Conservation (phyloP, 148 eudicot genomes). For the Rhododendron kiyosumense region DNA sequence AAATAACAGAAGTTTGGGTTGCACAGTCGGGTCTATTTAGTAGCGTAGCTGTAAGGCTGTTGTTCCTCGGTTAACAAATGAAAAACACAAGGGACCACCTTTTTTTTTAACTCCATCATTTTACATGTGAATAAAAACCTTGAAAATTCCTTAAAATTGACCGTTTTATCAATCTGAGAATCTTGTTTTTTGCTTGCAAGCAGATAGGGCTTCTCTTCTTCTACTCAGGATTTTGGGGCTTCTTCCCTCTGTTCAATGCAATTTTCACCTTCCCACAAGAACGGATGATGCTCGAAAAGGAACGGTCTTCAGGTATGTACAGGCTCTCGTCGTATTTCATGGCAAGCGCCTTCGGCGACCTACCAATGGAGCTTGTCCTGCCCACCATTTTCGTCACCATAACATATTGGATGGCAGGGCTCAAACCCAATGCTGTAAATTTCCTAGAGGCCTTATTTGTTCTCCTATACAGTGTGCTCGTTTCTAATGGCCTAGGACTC, state of each 20-base stretch:
- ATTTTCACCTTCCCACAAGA: slow-evolving; percentile 82
- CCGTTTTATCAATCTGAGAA: too few relatives aligned
- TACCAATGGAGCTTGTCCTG: slow-evolving; percentile 73
- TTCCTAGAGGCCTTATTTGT: slow-evolving; percentile 40
- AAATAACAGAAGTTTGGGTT: too few relatives aligned
- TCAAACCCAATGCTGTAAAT: slow-evolving; percentile 29
- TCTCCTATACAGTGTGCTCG: slow-evolving; percentile 49
- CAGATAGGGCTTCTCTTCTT: slow-evolving; percentile 85
- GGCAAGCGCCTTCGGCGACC: slow-evolving; percentile 49
- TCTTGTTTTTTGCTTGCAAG: neutral
- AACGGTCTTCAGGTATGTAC: slow-evolving; percentile 80
- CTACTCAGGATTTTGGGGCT: slow-evolving; percentile 66
- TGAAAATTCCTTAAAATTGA: too few relatives aligned
- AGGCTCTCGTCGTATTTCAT: slow-evolving; percentile 70
- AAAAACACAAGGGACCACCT: too few relatives aligned
- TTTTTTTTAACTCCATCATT: too few relatives aligned
- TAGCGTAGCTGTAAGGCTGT: rapidly evolving
- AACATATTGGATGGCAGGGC: slow-evolving; percentile 80
- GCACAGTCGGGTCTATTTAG: too few relatives aligned
- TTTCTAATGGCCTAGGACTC: slow-evolving; percentile 75
- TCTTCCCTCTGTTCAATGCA: slow-evolving; percentile 64
- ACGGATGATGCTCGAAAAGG: slow-evolving; percentile 56
- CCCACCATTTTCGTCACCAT: slow-evolving; percentile 52
- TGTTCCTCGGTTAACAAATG: too few relatives aligned
- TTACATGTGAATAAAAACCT: too few relatives aligned